Percentiles rank a stretch among this genome's conserved stretches.
Evolutionary conservation across 495 filamentous ascomycete genomes (phyloP).

Genomic region (Aspergillus panamensis): DNA sequence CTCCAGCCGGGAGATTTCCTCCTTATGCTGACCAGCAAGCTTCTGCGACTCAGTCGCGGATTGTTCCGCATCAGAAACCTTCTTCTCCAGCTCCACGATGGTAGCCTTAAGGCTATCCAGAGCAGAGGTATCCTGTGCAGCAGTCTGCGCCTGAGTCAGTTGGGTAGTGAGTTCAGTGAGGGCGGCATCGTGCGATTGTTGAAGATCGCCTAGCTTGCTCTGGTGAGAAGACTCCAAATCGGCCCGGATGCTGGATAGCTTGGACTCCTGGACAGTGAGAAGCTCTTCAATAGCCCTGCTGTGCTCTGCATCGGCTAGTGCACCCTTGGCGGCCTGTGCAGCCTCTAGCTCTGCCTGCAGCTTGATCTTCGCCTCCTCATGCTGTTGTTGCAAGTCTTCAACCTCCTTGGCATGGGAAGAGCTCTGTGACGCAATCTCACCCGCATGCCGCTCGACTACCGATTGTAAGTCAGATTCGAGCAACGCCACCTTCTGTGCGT

Average conservation of each 20-base stretch:
- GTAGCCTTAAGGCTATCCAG: constrained; percentile 36
- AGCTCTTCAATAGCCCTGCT: constrained; percentile 44
- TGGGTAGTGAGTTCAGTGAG: constrained; percentile 34
- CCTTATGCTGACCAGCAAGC: constrained; percentile 31
- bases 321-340: constrained; percentile 29
- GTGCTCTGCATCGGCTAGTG: constrained; percentile 43
- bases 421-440: constrained; percentile 31
- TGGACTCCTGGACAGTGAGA: constrained; percentile 43
- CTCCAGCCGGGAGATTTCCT: constrained; percentile 33
- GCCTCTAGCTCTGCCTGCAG: constrained; percentile 37
- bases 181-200: constrained; percentile 35
- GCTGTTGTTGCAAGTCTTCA: constrained; percentile 34
- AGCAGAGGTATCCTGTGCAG: constrained; percentile 38
- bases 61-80: constrained; percentile 35
- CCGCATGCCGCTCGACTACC: constrained; percentile 30
- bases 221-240: constrained; percentile 40
- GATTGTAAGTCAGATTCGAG: constrained; percentile 40
- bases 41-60: constrained; percentile 31
- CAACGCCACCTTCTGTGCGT: constrained; percentile 32
- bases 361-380: constrained; percentile 33
- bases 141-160: constrained; percentile 35
- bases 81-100: constrained; percentile 38
- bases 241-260: constrained; percentile 33
- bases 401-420: constrained; percentile 35
- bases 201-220: constrained; percentile 38